Base-by-base conservation (phyloP, 2,329 filamentous ascomycete species). In the Fusarium falciforme region DNA sequence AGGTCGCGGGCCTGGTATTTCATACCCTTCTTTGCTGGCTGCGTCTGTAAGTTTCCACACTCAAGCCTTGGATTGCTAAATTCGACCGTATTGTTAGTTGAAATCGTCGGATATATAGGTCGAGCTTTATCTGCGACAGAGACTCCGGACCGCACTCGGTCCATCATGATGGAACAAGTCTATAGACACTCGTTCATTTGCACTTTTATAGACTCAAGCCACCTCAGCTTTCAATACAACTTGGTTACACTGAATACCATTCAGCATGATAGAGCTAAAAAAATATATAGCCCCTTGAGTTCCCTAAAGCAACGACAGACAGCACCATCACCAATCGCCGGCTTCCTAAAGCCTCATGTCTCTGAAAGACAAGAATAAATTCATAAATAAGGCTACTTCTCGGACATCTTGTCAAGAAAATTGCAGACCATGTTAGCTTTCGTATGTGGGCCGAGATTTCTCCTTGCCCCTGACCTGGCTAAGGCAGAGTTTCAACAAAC, bases 21-120 rank as follows among this genome's bases (percentile, higher is more conserved):
- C 73, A 83, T 85, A 3, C 84, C 87, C 0, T 85, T 89, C 49
- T 71, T 85, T 5, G 79, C 88, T 27, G 87, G 87, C 8, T 85
- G 85, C 20, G 55, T 83, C 25, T 85, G 86, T 87, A 81, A 75
- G 79, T 42, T 7, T 55, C 57, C 11, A 35, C 16, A 9, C 0
- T 35, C 9, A 9, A 10, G 10, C 14, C 11, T 55, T 33, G 20
- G 17, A 54, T 17, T 44, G n/a, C 52, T 22, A 44, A 61, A 14
- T 16, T 4, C 38, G 38, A 25, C 40, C 38, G 38, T n/a, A 10
- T 6, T 31, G 55, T 60, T 17, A 73, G 75, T 75, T 33, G 70
- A 76, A 44, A 60, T 68, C 44, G 29, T 74, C 44, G 69, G 71
- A 17, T 89, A 88, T 74, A 77, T 86, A 47, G 86, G 84, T 10